Evolutionary conservation across 371 early-diverging fungal genomes (phyloP), one percentile per base, ranked within the genome.

Genomic region (Dipsacomyces acuminosporus): DNA sequence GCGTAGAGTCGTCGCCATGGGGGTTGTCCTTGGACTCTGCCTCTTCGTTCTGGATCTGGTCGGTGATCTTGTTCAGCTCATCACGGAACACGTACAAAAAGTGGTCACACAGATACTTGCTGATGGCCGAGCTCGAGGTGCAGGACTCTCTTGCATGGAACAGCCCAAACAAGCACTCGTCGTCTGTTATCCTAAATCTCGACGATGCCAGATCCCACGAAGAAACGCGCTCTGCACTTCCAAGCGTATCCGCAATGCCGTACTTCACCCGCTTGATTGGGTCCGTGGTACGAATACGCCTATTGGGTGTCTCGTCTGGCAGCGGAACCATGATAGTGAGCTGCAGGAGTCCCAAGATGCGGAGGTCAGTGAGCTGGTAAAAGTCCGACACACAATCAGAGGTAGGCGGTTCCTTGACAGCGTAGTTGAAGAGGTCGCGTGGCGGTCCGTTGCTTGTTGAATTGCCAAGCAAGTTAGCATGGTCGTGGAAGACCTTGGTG

Each of bases 331-430:
- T 71, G 48, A 89, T 84, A 0, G 91, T 92, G 14, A 94, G 82
- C 63, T 93, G 91, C 87, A 93, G 84, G 18, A 94, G 66, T 8
- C 95, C 93, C 45, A 94, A 71, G 60, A 88, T 83, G 8, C 88
- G 82, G 18, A 94, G 74, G 13, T 80, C 76, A 0, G 78, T 81
- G 48, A 94, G 74, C 13, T 83, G 83, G 53, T 82, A 80, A 59
- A 94, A 94, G 41, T 90, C 90, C 56, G 64, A 89, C 75, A 59
- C 85, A 74, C 40, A 61, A 47, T 63, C 64, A 0, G 72, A 63
- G 38, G 64, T 72, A 9, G 71, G 70, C 36, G 62, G 72, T 51
- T 71, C 72, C 54, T 59, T 69, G 36, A 56, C 56, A 17, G 64
- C 55, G 21, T 61, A 62, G 49, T 57, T 69, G 60, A 72, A 72